Conservation (phyloP, 768 basidiomycete species). For the Candolleomyces efflorescens region DNA sequence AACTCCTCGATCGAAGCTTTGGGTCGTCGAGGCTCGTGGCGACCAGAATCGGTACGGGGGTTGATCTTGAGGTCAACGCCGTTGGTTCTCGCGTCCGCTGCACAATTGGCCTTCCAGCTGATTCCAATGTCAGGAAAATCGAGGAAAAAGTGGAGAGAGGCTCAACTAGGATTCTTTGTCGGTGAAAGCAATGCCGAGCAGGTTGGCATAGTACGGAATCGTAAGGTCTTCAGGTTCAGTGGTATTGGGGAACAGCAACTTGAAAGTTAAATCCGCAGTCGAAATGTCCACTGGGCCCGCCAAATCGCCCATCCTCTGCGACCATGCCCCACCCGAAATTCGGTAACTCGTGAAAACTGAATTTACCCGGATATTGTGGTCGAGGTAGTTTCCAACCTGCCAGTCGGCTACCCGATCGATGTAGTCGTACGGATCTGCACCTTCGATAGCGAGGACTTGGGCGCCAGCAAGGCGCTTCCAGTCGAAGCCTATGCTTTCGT, state of each 20-base stretch:
- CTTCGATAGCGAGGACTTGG: slow-evolving; percentile 49
- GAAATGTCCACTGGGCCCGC: slow-evolving; percentile 50
- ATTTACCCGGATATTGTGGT: slow-evolving; percentile 61
- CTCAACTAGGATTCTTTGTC: slow-evolving; percentile 49
- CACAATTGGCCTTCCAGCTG: slow-evolving; percentile 61
- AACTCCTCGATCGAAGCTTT: slow-evolving; percentile 40
- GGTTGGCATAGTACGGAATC: slow-evolving; percentile 50
- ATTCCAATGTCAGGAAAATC: neutral
- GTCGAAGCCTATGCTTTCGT: slow-evolving; percentile 47
- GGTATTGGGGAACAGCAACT: slow-evolving; percentile 40
- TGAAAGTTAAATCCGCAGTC: slow-evolving; percentile 43
- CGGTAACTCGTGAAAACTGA: slow-evolving; percentile 58
- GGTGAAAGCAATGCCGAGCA: slow-evolving; percentile 43
- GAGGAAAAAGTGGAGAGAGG: slow-evolving; percentile 1
- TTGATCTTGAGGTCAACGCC: slow-evolving; percentile 38
- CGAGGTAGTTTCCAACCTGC: slow-evolving; percentile 60
- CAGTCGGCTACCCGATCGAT: slow-evolving; percentile 53
- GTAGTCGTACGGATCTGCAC: slow-evolving; percentile 48
- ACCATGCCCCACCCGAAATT: slow-evolving; percentile 39
- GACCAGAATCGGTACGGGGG: neutral
- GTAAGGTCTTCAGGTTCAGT: slow-evolving; percentile 44
- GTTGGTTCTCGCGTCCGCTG: slow-evolving; percentile 44
- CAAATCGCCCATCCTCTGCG: slow-evolving; percentile 54
- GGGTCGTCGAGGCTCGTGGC: slow-evolving; percentile 20
- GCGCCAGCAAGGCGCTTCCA: slow-evolving; percentile 62